Base-by-base conservation (phyloP, 257 asterid genomes). In the Linaria vulgaris region DNA sequence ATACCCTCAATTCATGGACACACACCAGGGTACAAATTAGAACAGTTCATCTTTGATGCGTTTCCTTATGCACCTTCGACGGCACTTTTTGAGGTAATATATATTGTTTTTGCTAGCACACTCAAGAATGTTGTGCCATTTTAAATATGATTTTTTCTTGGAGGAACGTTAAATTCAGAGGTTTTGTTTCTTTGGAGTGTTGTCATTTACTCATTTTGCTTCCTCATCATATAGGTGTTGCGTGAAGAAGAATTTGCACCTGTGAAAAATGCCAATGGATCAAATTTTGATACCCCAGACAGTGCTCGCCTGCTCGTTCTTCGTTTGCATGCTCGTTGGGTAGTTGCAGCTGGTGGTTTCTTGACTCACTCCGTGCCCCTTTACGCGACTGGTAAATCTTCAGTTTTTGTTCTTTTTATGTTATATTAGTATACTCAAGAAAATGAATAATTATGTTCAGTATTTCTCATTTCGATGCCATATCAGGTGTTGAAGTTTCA, bases 181-280 rank as follows among this genome's bases (percentile, higher is more conserved):
- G 11, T 13, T 46, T 61, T 1, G 6, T 51, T 47, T 52, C 52
- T 48, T 46, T 62, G 41, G 52, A 23, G 17, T 16, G 24, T 52
- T 19, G 31, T n/a, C n/a, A n/a, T n/a, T n/a, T n/a, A n/a, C n/a
- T 12, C 24, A 4, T 8, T 12, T 38, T 59, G 1, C 7, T 37
- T 38, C 67, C 13, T 43, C 49, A 38, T 45, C 23, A 27, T 30
- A 56, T 41, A 92, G 97, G 94, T 84, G 27, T 52, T 82, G 62
- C 89, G 97, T 13, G 97, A 92, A 72, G 99, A 92, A 79, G 99
- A 92, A 79, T 92, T 87, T 76, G 99, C 99, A 37, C 99, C 99
- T 0, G 97, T 92, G 4, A 92, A 92, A 76, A 92, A 89, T 74
- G 94, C 90, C 49, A 87, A 87, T 22, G 99, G 99, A 47, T 77